Conservation (phyloP, 345 rosid genomes). For the Streptanthus diversifolius region DNA sequence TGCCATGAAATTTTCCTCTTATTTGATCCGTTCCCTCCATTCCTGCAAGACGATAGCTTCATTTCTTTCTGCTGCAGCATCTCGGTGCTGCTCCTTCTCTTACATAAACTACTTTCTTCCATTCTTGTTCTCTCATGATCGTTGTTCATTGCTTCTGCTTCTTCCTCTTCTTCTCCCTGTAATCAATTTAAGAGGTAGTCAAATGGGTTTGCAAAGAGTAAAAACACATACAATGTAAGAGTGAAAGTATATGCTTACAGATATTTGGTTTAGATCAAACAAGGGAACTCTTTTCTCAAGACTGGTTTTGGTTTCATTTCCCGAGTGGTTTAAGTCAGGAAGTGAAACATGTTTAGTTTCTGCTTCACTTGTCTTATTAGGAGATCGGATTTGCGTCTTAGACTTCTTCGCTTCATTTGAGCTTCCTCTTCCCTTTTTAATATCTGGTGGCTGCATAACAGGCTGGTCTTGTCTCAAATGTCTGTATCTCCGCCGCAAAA, state of each 20-base stretch:
- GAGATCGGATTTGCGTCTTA: conserved; percentile 2
- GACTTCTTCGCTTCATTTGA: conserved; percentile 21
- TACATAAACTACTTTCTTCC: conserved; percentile 42
- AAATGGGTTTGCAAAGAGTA: not conserved
- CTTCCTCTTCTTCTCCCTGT: conserved; percentile 73
- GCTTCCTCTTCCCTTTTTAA: conserved; percentile 13
- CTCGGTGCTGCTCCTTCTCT: conserved; percentile 39
- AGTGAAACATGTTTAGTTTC: conserved; percentile 33
- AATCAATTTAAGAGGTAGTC: not conserved
- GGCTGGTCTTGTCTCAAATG: conserved; percentile 47
- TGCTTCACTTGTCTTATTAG: not conserved
- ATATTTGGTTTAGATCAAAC: conserved; percentile 86
- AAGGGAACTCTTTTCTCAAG: conserved; percentile 42
- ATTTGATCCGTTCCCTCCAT: conserved; percentile 50
- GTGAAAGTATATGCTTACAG: conserved; percentile 44
- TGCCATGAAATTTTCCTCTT: conserved; percentile 97
- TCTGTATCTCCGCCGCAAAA: conserved; percentile 57
- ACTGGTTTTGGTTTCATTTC: conserved; percentile 46
- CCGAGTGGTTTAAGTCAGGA: conserved; percentile 48
- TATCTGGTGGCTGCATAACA: not conserved
- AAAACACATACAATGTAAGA: not conserved
- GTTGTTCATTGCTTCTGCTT: conserved; percentile 17
- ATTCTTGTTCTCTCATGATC: conserved; percentile 23
- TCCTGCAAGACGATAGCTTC: conserved; percentile 62
- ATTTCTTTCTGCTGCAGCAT: conserved; percentile 39